These are phyloP conservation scores for Mortierella sp. DNA, from an alignment of 371 early-diverging fungal genomes.

Conservation along the genomic window DNA sequence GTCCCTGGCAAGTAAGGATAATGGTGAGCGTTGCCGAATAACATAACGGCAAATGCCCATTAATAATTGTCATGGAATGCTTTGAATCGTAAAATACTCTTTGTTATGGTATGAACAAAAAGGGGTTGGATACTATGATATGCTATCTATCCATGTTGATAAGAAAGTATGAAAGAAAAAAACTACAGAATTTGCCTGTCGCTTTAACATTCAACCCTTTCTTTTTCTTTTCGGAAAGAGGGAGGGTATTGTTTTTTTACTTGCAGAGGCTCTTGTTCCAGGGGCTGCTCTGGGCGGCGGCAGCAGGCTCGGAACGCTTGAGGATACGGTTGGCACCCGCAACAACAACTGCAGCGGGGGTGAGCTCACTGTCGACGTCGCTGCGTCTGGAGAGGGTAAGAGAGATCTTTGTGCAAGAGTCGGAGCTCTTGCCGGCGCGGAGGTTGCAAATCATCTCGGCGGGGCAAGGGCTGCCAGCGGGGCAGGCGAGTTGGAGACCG, in stretches of 20 bases:
- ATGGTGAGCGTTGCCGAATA: too few species aligned
- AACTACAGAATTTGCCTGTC: neutral
- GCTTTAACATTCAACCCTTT: neutral
- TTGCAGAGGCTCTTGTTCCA: slow-evolving; percentile 44
- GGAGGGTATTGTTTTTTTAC: neutral
- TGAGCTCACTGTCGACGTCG: neutral
- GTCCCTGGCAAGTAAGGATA: too few species aligned
- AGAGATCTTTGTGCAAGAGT: slow-evolving; percentile 28
- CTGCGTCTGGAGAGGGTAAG: slow-evolving; percentile 10
- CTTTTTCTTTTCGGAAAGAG: neutral
- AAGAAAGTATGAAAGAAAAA: neutral
- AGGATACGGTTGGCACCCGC: slow-evolving; percentile 18
- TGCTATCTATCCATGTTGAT: slow-evolving; percentile 3
- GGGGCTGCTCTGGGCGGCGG: slow-evolving; percentile 13
- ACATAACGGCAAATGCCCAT: too few species aligned
- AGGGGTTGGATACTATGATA: neutral
- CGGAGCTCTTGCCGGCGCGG: slow-evolving; percentile 66
- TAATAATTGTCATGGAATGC: too few species aligned
- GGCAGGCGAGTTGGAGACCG: slow-evolving; percentile 23
- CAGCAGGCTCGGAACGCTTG: slow-evolving; percentile 27
- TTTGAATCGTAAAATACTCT: neutral
- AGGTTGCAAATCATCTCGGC: slow-evolving; percentile 63
- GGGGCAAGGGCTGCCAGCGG: slow-evolving; percentile 62
- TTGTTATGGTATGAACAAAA: slow-evolving; percentile 12
- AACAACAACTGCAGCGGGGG: neutral